These are phyloP conservation scores for Ustilago esculenta DNA, from an alignment of 1,284 basidiomycete genomes.

Conservation along the genomic window DNA sequence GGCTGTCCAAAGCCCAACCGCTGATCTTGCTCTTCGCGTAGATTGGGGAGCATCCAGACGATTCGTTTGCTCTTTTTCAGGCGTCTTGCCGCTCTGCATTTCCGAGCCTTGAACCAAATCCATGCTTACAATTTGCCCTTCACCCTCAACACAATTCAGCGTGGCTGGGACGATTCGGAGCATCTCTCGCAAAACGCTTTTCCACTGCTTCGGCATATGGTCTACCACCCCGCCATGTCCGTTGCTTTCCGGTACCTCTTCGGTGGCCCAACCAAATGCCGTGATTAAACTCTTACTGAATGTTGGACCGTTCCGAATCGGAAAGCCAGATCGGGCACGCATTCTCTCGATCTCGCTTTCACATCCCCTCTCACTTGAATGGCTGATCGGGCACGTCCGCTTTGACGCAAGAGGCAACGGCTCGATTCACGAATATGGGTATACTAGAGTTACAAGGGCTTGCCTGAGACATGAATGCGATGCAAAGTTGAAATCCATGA, in stretches of 20 bases:
- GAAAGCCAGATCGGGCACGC: not conserved
- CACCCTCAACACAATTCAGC: no score
- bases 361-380: no score
- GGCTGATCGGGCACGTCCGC: no score
- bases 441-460: not conserved
- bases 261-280: constrained; percentile 2
- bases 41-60: not conserved
- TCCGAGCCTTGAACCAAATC: constrained; percentile 1
- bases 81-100: constrained; percentile 1
- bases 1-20: no score
- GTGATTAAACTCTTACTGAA: not conserved
- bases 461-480: no score
- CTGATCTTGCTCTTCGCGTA: constrained; percentile 6
- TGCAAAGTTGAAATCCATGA: no score
- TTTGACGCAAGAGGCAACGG: no score
- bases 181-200: no score
- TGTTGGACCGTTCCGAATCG: constrained; percentile 7
- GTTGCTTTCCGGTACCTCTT: not conserved
- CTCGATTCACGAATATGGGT: no score
- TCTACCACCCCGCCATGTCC: not conserved
- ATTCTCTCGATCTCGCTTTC: no score
- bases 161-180: no score
- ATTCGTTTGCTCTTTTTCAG: not conserved
- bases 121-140: no score
- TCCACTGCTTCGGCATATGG: constrained; percentile 2